Evolutionary conservation across 1,139 yeast genomes (phyloP), one percentile per base, ranked within the genome.

Genomic region (Geotrichum candidum): DNA sequence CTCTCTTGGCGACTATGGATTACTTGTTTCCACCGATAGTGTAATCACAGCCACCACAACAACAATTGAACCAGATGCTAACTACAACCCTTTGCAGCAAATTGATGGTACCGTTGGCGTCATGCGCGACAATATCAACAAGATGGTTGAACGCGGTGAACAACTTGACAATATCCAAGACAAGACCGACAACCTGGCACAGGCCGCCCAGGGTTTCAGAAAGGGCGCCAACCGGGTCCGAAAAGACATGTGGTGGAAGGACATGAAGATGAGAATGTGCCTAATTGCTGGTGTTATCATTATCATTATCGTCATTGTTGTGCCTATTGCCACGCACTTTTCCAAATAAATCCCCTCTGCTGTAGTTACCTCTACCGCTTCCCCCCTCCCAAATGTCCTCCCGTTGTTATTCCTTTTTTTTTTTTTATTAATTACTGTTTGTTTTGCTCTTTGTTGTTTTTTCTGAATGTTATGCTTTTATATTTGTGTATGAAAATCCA

Each of bases 241-340:
- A 79, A 95, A 92, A 77, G 96, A 91, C 74, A 94, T 94, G 98
- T 94, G 99, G 99, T 89, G 96, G 90, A 94, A 95, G 77, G 97
- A 94, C 75, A 83, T 95, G 84, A 94, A 94, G 80, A 89, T 94
- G 96, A 87, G 96, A 76, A 80, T 92, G 81, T 94, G 99, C 76
- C 81, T 94, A 65, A 88, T 90, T 65, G 82, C 89, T 54, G 96
- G 89, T 46, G 82, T 95, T 48, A 82, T 95, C 65, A 87, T 94
- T 71, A 80, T 92, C 60, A 80, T 95, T 70, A 96, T 94, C 59
- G 91, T 94, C 69, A 88, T 92, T 70, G 97, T 94, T 58, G 80
- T 78, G 31, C 98, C 98, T 51, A 86, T 94, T 68, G 98, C 90
- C 53, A 92, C 94, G 65, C 96, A 61, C 48, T 61, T 61, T 51